Evolutionary conservation across 2,329 filamentous ascomycete species (phyloP).

Genomic region (Botrytis aclada): DNA sequence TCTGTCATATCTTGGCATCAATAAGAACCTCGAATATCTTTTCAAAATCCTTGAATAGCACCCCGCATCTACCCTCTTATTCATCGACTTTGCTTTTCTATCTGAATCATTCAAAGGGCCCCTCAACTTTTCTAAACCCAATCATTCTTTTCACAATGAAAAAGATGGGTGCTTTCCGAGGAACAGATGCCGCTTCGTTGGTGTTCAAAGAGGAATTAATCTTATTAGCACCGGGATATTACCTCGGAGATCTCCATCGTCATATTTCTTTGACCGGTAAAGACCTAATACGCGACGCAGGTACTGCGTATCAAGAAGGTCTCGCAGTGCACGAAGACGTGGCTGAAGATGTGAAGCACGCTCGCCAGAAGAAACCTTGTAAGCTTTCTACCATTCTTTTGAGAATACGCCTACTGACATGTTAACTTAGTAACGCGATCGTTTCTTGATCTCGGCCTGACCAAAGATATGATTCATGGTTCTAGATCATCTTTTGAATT

Average conservation of each 20-base stretch:
- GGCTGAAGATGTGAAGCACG: neutral
- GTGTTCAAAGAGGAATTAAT: neutral
- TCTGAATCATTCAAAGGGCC: no score
- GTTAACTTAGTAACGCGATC: neutral
- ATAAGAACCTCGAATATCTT: neutral
- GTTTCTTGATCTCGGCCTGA: neutral
- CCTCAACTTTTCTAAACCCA: neutral
- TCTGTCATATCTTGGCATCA: neutral
- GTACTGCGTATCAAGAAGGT: neutral
- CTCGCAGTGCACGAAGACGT: neutral
- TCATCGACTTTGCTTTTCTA: neutral
- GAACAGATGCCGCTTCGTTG: neutral
- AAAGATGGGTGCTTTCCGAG: neutral
- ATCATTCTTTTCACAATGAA: neutral
- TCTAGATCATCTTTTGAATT: neutral
- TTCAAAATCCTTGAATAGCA: neutral
- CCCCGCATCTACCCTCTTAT: neutral
- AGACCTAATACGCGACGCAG: neutral
- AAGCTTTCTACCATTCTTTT: fast-evolving
- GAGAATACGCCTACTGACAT: neutral
- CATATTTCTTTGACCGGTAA: neutral
- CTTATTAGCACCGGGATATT: neutral
- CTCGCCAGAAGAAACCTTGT: neutral
- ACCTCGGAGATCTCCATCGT: neutral
- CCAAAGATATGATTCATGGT: no score